Base-by-base conservation (phyloP, 257 asterid species). In the Ligustrum vulgare region DNA sequence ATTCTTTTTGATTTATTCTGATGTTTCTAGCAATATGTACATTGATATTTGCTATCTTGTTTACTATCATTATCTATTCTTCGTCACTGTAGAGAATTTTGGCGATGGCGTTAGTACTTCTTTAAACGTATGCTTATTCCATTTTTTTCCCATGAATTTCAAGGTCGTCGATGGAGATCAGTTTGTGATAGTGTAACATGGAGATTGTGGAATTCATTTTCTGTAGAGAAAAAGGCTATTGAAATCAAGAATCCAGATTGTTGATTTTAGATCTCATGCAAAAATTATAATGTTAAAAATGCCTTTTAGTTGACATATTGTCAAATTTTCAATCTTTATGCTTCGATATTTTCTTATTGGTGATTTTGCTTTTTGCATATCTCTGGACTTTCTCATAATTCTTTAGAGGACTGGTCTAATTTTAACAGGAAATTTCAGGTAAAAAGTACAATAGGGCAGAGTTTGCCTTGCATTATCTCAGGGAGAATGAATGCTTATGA, bases 381-480 rank as follows among this genome's bases (percentile, higher is more conserved):
- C 45, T 62, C 56, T 51, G 66, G 28, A 20, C 66, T 39, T 18
- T 67, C 37, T 31, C 62, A 9, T 34, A 49, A 28, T 49, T 76
- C 66, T 25, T 72, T 64, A 56, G 28, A 35, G 68, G 69, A 69
- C 62, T 65, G 25, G 25, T 73, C 72, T 70, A 12, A 39, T 13
- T 68, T 12, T 63, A 74, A 33, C 66, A 63, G 64, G 20, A 25
- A 39, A 64, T 64, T 82, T 45, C 89, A 95, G 99, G 93, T 28
- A 95, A 96, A 9, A 88, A 82, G 15, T 86, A 93, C 78, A 89
- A 84, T 76, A 84, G 91, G 80, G 99, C 98, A n/a, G 98, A 93
- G 82, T 32, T 70, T 74, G 99, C 98, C 0, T 81, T 95, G 76
- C 72, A 85, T 18, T 75, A 74, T 31, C 96, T 95, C 9, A 81